A percentile compares a stretch with the other conserved stretches of the same genome.
phyloP scores from a whole-genome alignment of 2,329 filamentous ascomycete species.

The Corynespora cassiicola region DNA sequence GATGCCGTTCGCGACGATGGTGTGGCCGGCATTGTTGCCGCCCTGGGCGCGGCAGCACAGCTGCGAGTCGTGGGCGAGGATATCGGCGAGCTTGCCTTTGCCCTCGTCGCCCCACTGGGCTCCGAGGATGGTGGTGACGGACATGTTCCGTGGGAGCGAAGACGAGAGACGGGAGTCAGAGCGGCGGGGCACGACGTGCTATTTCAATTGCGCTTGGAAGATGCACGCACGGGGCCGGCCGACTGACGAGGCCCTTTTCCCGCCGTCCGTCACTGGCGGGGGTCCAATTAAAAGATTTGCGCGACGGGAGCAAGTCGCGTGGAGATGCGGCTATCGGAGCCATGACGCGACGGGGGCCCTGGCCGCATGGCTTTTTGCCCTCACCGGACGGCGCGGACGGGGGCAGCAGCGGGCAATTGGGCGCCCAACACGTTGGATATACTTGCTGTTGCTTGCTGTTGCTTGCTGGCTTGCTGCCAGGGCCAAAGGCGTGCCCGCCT shows the following conservation, averaged over 20 bases:
- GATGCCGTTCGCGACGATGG: constrained; percentile 52
- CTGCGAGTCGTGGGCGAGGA: constrained; percentile 59
- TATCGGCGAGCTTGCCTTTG: constrained; percentile 67
- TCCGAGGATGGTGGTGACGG: constrained; percentile 65
- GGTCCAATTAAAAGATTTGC: constrained; percentile 31
- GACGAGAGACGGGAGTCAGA: constrained; percentile 16
- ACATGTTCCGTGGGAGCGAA: constrained; percentile 35
- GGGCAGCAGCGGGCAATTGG: too few relatives aligned
- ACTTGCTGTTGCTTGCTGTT: too few relatives aligned
- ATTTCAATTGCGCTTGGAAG: constrained; percentile 14
- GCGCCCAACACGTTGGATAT: too few relatives aligned
- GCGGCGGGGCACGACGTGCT: constrained; percentile 1
- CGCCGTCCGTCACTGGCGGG: constrained; percentile 3
- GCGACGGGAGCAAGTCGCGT: constrained; percentile 7
- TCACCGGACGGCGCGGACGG: not conserved
- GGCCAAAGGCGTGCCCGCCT: too few relatives aligned
- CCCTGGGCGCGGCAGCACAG: constrained; percentile 66
- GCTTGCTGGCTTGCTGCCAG: too few relatives aligned
- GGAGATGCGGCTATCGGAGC: constrained; percentile 18
- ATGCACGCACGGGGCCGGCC: constrained; percentile 12
- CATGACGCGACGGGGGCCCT: not conserved
- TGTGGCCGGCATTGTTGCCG: constrained; percentile 64
- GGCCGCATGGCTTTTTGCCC: not conserved
- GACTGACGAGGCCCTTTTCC: constrained; percentile 10
- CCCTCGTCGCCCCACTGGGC: constrained; percentile 67